Conservation (phyloP, 1,284 basidiomycete species). For the Tremellales sp. region DNA sequence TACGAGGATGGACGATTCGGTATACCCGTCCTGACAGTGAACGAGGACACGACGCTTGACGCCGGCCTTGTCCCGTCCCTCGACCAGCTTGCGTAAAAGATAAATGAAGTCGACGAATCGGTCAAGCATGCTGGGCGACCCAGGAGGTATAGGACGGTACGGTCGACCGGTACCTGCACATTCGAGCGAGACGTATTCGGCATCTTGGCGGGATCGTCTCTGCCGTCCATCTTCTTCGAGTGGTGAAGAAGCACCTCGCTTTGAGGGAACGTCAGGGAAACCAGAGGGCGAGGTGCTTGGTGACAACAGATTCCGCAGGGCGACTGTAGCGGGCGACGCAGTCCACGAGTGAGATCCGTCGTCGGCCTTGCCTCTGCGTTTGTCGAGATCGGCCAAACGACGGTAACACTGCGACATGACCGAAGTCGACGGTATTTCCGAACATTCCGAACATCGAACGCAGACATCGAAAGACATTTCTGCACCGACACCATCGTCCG, state of each 20-base stretch:
- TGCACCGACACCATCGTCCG: slow-evolving; percentile 35
- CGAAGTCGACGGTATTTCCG: slow-evolving; percentile 40
- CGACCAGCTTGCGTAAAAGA: slow-evolving; percentile 40
- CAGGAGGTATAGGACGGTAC: slow-evolving; percentile 37
- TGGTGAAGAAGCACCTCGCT: slow-evolving; percentile 18
- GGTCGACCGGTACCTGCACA: slow-evolving; percentile 45
- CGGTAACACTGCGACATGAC: slow-evolving; percentile 23
- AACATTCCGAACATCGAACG: slow-evolving; percentile 41
- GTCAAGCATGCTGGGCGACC: slow-evolving; percentile 38
- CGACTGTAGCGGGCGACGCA: slow-evolving; percentile 41
- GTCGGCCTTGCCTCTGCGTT: slow-evolving; percentile 11
- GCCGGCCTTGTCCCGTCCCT: slow-evolving; percentile 34
- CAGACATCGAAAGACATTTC: slow-evolving; percentile 39
- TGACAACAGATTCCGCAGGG: slow-evolving; percentile 42
- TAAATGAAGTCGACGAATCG: slow-evolving; percentile 43
- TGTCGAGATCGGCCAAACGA: slow-evolving; percentile 31
- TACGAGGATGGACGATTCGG: slow-evolving; percentile 85
- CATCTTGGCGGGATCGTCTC: slow-evolving; percentile 15
- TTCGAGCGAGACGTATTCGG: slow-evolving; percentile 40
- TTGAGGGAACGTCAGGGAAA: slow-evolving; percentile 15
- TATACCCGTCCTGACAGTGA: slow-evolving; percentile 54
- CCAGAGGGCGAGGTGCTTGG: slow-evolving; percentile 12
- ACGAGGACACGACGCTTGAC: slow-evolving; percentile 41
- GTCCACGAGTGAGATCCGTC: slow-evolving; percentile 23
- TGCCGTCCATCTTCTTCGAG: slow-evolving; percentile 10